These are phyloP conservation scores for Populus trichocarpa DNA, from an alignment of 441 rosid species.

Conservation along the genomic window DNA sequence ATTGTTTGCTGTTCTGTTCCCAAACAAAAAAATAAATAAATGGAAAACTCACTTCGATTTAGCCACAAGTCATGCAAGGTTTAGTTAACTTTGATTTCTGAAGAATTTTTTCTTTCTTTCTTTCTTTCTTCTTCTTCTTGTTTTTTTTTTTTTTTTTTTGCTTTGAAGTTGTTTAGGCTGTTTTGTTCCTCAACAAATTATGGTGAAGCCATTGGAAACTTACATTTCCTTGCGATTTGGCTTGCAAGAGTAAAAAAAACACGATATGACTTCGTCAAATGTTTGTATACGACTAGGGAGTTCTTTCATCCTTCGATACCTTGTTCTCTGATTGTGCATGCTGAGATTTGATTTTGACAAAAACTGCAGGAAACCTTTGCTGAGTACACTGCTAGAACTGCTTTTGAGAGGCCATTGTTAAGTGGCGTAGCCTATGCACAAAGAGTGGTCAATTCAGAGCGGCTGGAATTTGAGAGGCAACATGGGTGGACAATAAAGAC, in stretches of 20 bases:
- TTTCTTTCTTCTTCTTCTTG: background rate
- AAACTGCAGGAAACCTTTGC: slow-evolving; percentile 81
- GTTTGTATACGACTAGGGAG: background rate
- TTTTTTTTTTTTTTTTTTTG: background rate
- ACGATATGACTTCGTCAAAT: background rate
- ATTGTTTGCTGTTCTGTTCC: no score
- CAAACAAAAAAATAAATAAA: no score
- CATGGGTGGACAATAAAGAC: slow-evolving; percentile 88
- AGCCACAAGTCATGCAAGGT: background rate
- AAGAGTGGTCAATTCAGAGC: slow-evolving; percentile 58
- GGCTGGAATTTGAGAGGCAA: slow-evolving; percentile 77
- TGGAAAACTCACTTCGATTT: background rate
- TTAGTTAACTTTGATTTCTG: background rate
- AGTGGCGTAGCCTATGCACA: slow-evolving; percentile 94
- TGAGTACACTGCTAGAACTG: slow-evolving; percentile 91
- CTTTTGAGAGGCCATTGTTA: slow-evolving; percentile 87
- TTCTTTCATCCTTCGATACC: background rate
- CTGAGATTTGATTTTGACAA: slow-evolving; percentile 8
- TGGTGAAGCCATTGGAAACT: background rate
- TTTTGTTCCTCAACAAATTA: background rate
- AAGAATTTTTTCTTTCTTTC: background rate
- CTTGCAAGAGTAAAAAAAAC: slow-evolving; percentile 1
- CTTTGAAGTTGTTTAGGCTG: background rate
- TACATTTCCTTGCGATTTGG: background rate
- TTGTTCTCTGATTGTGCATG: background rate